phyloP scores from a whole-genome alignment of 2,329 filamentous ascomycete genomes.

The Fusarium sambucinum region DNA sequence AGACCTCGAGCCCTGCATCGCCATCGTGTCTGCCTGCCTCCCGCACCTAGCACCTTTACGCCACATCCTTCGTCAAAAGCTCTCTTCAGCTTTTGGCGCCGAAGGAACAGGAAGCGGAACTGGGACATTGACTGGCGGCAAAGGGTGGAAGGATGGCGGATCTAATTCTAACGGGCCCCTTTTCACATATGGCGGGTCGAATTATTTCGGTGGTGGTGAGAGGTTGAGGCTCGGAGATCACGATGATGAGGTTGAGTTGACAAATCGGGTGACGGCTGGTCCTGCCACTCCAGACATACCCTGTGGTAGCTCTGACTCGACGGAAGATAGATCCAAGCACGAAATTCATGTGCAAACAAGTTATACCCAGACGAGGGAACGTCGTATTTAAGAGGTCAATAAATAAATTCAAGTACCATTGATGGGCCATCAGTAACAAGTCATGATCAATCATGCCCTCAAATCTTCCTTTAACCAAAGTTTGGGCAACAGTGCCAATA shows the following conservation, averaged over 20 bases:
- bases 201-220: conserved; percentile 3
- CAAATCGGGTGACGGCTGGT: neutral
- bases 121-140: neutral
- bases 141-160: neutral
- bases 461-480: too few species aligned
- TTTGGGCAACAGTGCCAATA: too few species aligned
- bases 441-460: too few species aligned
- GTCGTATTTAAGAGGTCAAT: too few species aligned
- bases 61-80: conserved; percentile 8
- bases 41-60: conserved; percentile 22
- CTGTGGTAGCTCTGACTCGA: neutral
- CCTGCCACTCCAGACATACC: neutral
- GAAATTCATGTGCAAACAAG: too few species aligned
- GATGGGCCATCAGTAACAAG: too few species aligned
- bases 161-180: neutral
- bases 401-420: too few species aligned
- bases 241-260: conserved; percentile 22
- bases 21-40: conserved; percentile 23
- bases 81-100: conserved; percentile 5
- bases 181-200: conserved; percentile 19
- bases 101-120: neutral
- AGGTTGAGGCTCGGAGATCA: conserved; percentile 8
- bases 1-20: conserved; percentile 22
- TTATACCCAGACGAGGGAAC: too few species aligned
- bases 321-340: too few species aligned